phyloP scores from a whole-genome alignment of 176 grass and related monocot species.

The Miscanthus lutarioriparius region DNA sequence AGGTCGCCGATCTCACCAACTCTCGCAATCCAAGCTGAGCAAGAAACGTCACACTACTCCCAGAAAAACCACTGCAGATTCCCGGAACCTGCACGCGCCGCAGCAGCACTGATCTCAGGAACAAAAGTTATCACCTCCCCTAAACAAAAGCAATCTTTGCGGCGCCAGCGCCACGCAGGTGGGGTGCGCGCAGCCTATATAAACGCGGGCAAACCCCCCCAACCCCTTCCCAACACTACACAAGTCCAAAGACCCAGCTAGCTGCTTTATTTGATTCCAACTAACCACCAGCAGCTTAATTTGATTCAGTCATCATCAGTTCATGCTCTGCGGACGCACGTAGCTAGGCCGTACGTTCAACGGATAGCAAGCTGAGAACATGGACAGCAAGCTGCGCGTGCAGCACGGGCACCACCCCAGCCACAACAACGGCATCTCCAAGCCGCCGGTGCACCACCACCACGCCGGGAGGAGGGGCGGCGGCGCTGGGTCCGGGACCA shows the following conservation, averaged over 20 bases:
- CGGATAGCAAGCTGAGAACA: neutral
- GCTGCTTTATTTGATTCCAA: neutral
- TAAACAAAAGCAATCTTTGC: neutral
- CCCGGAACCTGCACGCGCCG: slow-evolving; percentile 36
- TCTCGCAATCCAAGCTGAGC: neutral
- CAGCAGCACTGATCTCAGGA: neutral
- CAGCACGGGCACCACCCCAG: slow-evolving; percentile 26
- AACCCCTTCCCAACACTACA: neutral
- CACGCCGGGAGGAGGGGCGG: neutral
- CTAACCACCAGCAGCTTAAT: neutral
- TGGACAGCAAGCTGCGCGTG: slow-evolving; percentile 54
- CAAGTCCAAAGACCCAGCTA: neutral
- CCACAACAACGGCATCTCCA: slow-evolving; percentile 42
- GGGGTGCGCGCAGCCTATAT: slow-evolving; percentile 23
- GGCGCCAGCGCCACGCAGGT: neutral
- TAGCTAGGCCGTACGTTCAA: neutral
- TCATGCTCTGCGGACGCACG: neutral
- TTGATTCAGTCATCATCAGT: neutral
- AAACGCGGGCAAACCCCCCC: neutral
- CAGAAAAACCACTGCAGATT: slow-evolving; percentile 21
- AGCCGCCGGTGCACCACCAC: slow-evolving; percentile 52
- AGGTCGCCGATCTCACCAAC: slow-evolving; percentile 23
- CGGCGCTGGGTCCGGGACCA: neutral
- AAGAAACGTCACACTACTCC: slow-evolving; percentile 29
- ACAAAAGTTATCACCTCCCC: slow-evolving; percentile 15